Percentiles rank a stretch among this genome's conserved stretches.
phyloP scores from a whole-genome alignment of 345 rosid species.

The Brassica cretica region DNA sequence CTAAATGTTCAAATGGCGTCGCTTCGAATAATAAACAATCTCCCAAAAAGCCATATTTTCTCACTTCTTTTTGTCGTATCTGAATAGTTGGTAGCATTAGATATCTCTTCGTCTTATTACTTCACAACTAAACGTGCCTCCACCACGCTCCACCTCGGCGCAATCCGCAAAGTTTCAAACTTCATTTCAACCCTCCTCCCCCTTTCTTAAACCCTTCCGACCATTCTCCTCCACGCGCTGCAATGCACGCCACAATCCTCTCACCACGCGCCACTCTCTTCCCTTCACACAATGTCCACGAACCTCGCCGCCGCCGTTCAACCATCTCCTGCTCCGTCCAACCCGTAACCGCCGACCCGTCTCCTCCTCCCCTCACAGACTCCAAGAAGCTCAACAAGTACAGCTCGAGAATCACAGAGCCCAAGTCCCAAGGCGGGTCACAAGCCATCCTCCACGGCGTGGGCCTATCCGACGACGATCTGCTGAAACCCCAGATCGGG shows the following conservation, averaged over 20 bases:
- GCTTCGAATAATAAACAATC: too few species aligned
- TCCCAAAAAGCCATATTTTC: too few species aligned
- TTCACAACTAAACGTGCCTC: background rate
- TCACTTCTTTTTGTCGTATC: too few species aligned
- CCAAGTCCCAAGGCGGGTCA: conserved; percentile 95
- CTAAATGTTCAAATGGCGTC: too few species aligned
- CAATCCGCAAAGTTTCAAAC: background rate
- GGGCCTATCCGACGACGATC: conserved; percentile 80
- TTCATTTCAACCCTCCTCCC: background rate
- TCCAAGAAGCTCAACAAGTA: conserved; percentile 68
- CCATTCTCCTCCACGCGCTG: conserved; percentile 28
- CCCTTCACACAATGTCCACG: conserved; percentile 19
- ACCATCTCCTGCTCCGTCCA: conserved; percentile 39
- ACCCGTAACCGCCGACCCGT: conserved; percentile 47
- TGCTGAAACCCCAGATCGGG: conserved; percentile 83
- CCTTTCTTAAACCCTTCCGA: background rate
- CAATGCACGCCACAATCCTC: conserved; percentile 54
- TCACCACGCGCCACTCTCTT: conserved; percentile 42
- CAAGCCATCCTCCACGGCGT: conserved; percentile 94
- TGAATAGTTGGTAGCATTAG: too few species aligned
- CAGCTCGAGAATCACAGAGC: conserved; percentile 84
- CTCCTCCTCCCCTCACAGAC: conserved; percentile 42
- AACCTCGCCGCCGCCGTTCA: conserved; percentile 11
- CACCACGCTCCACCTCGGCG: conserved; percentile 13
- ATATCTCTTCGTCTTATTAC: too few species aligned